Evolutionary conservation across 495 filamentous ascomycete genomes (phyloP).

Genomic region (Aspergillus asperescens): DNA sequence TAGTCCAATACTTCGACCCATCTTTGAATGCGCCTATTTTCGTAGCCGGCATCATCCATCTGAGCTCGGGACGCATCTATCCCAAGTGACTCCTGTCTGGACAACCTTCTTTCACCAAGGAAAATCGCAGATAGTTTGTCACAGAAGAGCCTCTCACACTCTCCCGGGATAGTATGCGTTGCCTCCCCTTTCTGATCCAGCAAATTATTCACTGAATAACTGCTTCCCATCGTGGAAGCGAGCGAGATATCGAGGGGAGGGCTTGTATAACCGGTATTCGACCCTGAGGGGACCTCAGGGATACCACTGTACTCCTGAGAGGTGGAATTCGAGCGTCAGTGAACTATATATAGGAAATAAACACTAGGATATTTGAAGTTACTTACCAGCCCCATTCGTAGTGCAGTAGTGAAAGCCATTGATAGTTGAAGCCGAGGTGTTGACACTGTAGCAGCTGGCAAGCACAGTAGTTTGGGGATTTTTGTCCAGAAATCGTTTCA

Average conservation of each 20-base stretch:
- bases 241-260: constrained; percentile 70
- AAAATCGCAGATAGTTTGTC: constrained; percentile 86
- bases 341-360: neutral
- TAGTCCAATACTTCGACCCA: constrained; percentile 91
- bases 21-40: constrained; percentile 38
- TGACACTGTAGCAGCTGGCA: constrained; percentile 77
- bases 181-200: constrained; percentile 72
- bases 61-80: constrained; percentile 56
- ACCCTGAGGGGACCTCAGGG: constrained; percentile 89
- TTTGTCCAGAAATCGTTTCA: constrained; percentile 46
- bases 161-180: constrained; percentile 90
- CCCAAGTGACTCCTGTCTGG: constrained; percentile 65
- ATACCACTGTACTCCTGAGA: constrained; percentile 84
- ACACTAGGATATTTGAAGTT: neutral
- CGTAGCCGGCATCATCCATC: constrained; percentile 21
- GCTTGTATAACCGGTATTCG: constrained; percentile 70
- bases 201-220: constrained; percentile 33
- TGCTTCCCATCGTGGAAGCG: constrained; percentile 55
- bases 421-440: constrained; percentile 50
- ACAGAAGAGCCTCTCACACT: constrained; percentile 99
- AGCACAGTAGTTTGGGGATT: constrained; percentile 60
- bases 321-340: neutral
- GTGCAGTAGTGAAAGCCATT: constrained; percentile 92
- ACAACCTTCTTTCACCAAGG: constrained; percentile 83
- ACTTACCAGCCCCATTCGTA: constrained; percentile 69